phyloP scores from a whole-genome alignment of 495 filamentous ascomycete species.

The Symbiotaphrina buchneri region DNA sequence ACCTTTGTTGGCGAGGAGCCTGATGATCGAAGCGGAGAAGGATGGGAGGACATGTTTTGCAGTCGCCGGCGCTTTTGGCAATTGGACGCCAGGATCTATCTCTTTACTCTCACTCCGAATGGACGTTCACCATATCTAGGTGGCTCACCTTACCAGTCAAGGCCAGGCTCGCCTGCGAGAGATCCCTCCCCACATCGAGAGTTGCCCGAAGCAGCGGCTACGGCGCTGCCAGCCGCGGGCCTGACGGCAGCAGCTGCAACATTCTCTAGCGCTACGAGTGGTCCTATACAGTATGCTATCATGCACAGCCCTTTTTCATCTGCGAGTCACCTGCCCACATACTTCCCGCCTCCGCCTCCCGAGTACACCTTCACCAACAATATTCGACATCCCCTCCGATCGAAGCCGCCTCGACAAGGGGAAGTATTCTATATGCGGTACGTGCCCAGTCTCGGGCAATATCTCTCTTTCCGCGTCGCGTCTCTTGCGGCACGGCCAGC shows the following conservation, averaged over 20 bases:
- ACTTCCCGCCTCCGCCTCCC: constrained; percentile 62
- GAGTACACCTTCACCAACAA: constrained; percentile 63
- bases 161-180: constrained; percentile 35
- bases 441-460: constrained; percentile 60
- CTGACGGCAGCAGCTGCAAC: constrained; percentile 11
- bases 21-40: constrained; percentile 34
- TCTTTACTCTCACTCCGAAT: constrained; percentile 60
- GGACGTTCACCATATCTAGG: no score
- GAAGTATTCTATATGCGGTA: constrained; percentile 80
- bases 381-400: constrained; percentile 67
- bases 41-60: constrained; percentile 66
- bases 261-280: constrained; percentile 14
- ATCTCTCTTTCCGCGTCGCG: constrained; percentile 71
- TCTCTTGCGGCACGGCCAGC: constrained; percentile 29
- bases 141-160: constrained; percentile 29
- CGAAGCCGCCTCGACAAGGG: constrained; percentile 72
- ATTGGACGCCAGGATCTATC: constrained; percentile 62
- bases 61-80: constrained; percentile 78
- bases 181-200: background rate
- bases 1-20: constrained; percentile 45
- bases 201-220: background rate
- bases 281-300: constrained; percentile 9
- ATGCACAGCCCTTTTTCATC: constrained; percentile 48
- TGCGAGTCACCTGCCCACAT: constrained; percentile 65
- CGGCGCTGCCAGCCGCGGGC: constrained; percentile 1